These are phyloP conservation scores for Mortierella claussenii DNA, from an alignment of 192 early-diverging fungal species.

Conservation along the genomic window DNA sequence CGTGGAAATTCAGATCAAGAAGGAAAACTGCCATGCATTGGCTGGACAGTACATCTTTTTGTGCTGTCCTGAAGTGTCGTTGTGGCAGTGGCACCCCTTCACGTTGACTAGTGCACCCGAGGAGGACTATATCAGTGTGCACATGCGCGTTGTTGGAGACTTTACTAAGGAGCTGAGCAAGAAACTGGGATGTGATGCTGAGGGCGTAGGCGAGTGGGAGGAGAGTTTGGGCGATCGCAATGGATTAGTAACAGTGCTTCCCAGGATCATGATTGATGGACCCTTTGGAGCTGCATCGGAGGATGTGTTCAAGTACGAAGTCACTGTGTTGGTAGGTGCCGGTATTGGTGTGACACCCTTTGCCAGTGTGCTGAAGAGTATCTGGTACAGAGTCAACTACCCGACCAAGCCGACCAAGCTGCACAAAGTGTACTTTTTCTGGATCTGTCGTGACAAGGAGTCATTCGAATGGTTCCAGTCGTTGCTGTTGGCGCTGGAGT, in stretches of 20 bases:
- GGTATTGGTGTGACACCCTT: constrained; percentile 87
- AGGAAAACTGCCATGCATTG: constrained; percentile 55
- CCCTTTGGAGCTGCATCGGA: constrained; percentile 78
- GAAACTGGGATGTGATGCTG: constrained; percentile 72
- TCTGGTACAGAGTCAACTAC: constrained; percentile 75
- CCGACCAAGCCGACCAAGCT: constrained; percentile 61
- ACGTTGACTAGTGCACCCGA: constrained; percentile 81
- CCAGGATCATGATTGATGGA: constrained; percentile 74
- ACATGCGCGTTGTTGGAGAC: constrained; percentile 81
- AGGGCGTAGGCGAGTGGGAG: constrained; percentile 40
- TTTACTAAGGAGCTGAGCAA: constrained; percentile 74
- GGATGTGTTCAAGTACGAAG: constrained; percentile 81
- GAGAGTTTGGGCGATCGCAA: constrained; percentile 50
- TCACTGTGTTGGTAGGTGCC: constrained; percentile 76
- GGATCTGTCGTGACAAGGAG: constrained; percentile 79
- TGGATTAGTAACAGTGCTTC: constrained; percentile 54
- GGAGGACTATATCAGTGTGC: constrained; percentile 79
- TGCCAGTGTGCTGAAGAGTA: constrained; percentile 76
- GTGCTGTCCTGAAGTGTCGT: constrained; percentile 75
- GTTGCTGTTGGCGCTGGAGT: constrained; percentile 71
- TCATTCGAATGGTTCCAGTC: constrained; percentile 89
- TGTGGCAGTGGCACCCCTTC: constrained; percentile 83
- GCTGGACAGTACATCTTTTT: constrained; percentile 84
- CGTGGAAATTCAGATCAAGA: constrained; percentile 78
- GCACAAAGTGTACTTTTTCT: constrained; percentile 82